phyloP scores from a whole-genome alignment of 2,329 filamentous ascomycete genomes.

The Hypomyces perniciosus region DNA sequence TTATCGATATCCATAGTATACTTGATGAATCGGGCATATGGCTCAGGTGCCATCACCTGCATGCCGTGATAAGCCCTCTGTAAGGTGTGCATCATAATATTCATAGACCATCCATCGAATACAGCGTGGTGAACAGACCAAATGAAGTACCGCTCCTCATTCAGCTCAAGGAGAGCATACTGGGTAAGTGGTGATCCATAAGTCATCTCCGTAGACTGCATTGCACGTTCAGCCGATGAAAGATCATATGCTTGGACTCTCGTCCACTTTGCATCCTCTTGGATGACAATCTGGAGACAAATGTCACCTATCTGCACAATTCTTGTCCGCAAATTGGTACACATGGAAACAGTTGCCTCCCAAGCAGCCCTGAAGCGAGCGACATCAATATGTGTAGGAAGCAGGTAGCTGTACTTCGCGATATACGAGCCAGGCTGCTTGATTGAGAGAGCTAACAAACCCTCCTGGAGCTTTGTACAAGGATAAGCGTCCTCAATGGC shows the following conservation, averaged over 20 bases:
- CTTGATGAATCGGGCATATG: constrained; percentile 5
- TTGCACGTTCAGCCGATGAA: neutral
- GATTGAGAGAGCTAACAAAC: constrained; percentile 29
- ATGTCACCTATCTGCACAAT: neutral
- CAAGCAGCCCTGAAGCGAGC: constrained; percentile 17
- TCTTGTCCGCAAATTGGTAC: constrained; percentile 7
- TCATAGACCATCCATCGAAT: constrained; percentile 6
- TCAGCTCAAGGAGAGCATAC: neutral
- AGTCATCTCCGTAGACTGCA: neutral
- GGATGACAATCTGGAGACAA: neutral
- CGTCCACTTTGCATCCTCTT: neutral
- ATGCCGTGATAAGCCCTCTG: neutral
- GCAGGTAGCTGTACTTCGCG: constrained; percentile 24
- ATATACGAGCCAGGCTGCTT: constrained; percentile 19
- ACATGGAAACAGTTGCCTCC: constrained; percentile 8
- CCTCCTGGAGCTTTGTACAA: constrained; percentile 33
- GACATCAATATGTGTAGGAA: constrained; percentile 16
- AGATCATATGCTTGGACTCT: neutral
- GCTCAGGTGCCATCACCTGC: neutral
- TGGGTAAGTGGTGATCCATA: neutral
- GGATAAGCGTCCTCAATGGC: constrained; percentile 24
- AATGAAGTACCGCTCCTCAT: neutral
- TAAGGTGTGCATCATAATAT: neutral
- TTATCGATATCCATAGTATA: constrained; percentile 4
- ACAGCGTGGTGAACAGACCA: constrained; percentile 3